Conservation (phyloP, 352 stramenopile genomes). For the Phytophthora citricola region DNA sequence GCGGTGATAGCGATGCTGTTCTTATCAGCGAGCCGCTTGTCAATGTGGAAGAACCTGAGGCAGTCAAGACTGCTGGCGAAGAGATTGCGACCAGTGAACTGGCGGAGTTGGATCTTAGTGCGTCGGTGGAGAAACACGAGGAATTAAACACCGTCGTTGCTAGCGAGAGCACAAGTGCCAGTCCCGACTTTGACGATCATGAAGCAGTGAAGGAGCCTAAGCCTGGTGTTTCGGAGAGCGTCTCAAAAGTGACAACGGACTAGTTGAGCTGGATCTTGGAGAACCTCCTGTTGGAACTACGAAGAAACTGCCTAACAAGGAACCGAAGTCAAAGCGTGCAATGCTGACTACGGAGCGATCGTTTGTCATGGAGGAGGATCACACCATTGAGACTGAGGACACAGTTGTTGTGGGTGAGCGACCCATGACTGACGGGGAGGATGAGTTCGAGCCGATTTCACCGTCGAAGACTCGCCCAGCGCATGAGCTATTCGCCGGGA, state of each 20-base stretch:
- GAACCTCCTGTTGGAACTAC: slow-evolving; percentile 2
- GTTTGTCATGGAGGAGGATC: slow-evolving; percentile 69
- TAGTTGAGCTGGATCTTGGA: slow-evolving; percentile 16
- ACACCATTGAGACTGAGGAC: slow-evolving; percentile 67
- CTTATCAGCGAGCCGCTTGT: slow-evolving; percentile 2
- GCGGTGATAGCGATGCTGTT: neutral
- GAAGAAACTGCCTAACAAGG: slow-evolving; percentile 16
- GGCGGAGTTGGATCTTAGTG: slow-evolving; percentile 15
- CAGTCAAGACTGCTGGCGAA: slow-evolving; percentile 1
- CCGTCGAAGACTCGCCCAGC: slow-evolving; percentile 4
- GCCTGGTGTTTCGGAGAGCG: neutral
- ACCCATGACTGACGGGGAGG: slow-evolving; percentile 63
- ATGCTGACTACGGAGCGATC: slow-evolving; percentile 77
- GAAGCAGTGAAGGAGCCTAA: neutral
- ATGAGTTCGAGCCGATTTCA: slow-evolving; percentile 43
- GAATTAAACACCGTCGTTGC: neutral
- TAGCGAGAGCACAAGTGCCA: neutral
- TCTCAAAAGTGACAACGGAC: slow-evolving; percentile 5
- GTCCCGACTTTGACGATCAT: neutral
- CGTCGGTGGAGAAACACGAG: neutral
- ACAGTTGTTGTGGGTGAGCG: slow-evolving; percentile 68
- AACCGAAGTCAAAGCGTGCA: slow-evolving; percentile 24
- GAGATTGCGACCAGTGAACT: neutral
- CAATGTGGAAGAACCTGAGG: neutral
- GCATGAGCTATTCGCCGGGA: slow-evolving; percentile 18